Percentiles rank a stretch among this genome's conserved stretches.
phyloP scores from a whole-genome alignment of 2,329 filamentous ascomycete species.

The Hypocrella siamensis region DNA sequence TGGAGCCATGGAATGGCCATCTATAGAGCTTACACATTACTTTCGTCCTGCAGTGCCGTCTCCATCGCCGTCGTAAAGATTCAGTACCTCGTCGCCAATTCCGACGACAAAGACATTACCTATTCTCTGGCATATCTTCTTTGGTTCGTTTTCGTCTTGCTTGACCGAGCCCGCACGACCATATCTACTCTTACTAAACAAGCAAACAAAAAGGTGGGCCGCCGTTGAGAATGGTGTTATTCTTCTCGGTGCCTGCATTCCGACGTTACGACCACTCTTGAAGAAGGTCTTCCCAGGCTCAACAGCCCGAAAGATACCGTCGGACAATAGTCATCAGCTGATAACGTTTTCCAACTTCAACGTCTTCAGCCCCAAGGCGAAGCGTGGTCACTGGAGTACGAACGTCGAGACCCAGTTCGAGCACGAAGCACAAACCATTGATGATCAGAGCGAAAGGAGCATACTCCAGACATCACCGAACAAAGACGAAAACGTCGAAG shows the following conservation, averaged over 20 bases:
- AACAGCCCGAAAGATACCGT: not conserved
- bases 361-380: slow-evolving; percentile 1
- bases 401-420: slow-evolving; percentile 2
- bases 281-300: slow-evolving; percentile 3
- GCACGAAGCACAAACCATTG: not conserved
- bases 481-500: slow-evolving; percentile 1
- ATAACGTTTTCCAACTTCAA: slow-evolving; percentile 4
- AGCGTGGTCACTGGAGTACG: slow-evolving; percentile 3
- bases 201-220: slow-evolving; percentile 2
- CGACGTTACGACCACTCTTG: slow-evolving; percentile 3
- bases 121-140: slow-evolving; percentile 3
- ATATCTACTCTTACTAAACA: not conserved
- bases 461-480: slow-evolving; percentile 1
- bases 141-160: not conserved
- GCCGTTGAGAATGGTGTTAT: slow-evolving; percentile 4
- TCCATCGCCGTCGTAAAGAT: slow-evolving; percentile 4
- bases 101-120: slow-evolving; percentile 3
- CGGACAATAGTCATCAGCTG: slow-evolving; percentile 1
- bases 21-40: not conserved
- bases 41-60: slow-evolving; percentile 1
- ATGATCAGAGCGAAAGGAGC: slow-evolving; percentile 2
- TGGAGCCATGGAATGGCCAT: too few species aligned
- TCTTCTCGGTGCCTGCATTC: slow-evolving; percentile 3
- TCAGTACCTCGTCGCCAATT: slow-evolving; percentile 3
- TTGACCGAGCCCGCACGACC: not conserved